phyloP scores from a whole-genome alignment of 228 moss, liverwort and hornwort genomes.

The Sphagnum magellanicum region DNA sequence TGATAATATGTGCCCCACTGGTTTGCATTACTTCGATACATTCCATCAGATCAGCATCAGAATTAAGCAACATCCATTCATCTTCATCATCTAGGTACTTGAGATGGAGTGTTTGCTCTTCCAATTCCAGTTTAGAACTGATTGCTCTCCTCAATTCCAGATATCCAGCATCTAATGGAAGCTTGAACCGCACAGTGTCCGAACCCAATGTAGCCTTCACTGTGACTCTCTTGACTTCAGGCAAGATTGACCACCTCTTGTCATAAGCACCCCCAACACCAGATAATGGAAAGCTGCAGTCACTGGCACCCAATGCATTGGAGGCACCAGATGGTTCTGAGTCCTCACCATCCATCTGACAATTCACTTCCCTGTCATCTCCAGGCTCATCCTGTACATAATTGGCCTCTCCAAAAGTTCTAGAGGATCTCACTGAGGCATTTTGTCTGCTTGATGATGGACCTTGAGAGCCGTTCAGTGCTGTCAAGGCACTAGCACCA shows the following conservation, averaged over 20 bases:
- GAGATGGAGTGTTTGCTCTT: slow-evolving; percentile 40
- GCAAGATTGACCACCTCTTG: slow-evolving; percentile 21
- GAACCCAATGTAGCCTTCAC: slow-evolving; percentile 76
- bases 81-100: slow-evolving; percentile 94
- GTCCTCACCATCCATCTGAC: slow-evolving; percentile 4
- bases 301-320: slow-evolving; percentile 36
- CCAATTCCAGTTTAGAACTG: slow-evolving; percentile 44
- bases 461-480: slow-evolving; percentile 47
- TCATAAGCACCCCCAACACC: slow-evolving; percentile 36
- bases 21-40: slow-evolving; percentile 67
- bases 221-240: slow-evolving; percentile 34
- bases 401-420: slow-evolving; percentile 13
- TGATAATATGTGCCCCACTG: slow-evolving; percentile 55
- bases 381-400: slow-evolving; percentile 29
- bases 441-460: slow-evolving; percentile 3
- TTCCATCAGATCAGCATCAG: slow-evolving; percentile 80
- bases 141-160: slow-evolving; percentile 68
- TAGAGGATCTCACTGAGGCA: slow-evolving; percentile 13
- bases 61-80: slow-evolving; percentile 84
- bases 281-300: slow-evolving; percentile 75
- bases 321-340: slow-evolving; percentile 29
- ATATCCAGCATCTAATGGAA: slow-evolving; percentile 41
- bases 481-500: slow-evolving; percentile 73
- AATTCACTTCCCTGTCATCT: slow-evolving; percentile 40
- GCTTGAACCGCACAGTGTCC: slow-evolving; percentile 87